A percentile compares a stretch with the other conserved stretches of the same genome.
Conservation (phyloP, 1,139 yeast species). For the Pichia sp. region DNA sequence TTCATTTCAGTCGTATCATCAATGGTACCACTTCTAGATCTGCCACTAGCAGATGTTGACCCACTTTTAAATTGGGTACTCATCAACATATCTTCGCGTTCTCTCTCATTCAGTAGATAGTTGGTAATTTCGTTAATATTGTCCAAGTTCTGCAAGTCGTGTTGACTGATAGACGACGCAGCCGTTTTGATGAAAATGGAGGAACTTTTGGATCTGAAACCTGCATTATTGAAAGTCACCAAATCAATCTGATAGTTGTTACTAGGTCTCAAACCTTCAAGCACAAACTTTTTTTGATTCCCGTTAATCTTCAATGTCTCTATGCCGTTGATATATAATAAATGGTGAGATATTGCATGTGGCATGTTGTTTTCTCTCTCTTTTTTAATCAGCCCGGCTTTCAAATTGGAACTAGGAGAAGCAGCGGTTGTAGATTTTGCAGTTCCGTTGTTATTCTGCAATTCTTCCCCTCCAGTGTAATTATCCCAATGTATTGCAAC, state of each 20-base stretch:
- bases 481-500: slow-evolving; percentile 52
- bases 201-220: slow-evolving; percentile 38
- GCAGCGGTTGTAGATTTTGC: not conserved
- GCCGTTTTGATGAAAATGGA: slow-evolving; percentile 37
- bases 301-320: slow-evolving; percentile 26
- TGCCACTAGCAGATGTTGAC: slow-evolving; percentile 1
- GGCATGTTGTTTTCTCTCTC: not conserved
- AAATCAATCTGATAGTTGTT: slow-evolving; percentile 48
- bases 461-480: not conserved
- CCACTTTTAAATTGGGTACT: slow-evolving; percentile 18
- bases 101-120: slow-evolving; percentile 20
- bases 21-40: slow-evolving; percentile 29
- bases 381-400: not conserved
- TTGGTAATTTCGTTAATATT: slow-evolving; percentile 23
- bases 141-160: slow-evolving; percentile 15
- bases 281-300: slow-evolving; percentile 29
- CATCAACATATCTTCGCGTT: slow-evolving; percentile 12
- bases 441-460: not conserved
- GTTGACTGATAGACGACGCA: slow-evolving; percentile 6
- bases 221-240: slow-evolving; percentile 40
- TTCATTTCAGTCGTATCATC: slow-evolving; percentile 9
- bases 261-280: slow-evolving; percentile 38
- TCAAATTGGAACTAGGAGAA: not conserved
- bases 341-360: slow-evolving; percentile 28
- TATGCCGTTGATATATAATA: slow-evolving; percentile 40